phyloP scores from a whole-genome alignment of 768 basidiomycete species.

The Solioccasus polychromus region DNA sequence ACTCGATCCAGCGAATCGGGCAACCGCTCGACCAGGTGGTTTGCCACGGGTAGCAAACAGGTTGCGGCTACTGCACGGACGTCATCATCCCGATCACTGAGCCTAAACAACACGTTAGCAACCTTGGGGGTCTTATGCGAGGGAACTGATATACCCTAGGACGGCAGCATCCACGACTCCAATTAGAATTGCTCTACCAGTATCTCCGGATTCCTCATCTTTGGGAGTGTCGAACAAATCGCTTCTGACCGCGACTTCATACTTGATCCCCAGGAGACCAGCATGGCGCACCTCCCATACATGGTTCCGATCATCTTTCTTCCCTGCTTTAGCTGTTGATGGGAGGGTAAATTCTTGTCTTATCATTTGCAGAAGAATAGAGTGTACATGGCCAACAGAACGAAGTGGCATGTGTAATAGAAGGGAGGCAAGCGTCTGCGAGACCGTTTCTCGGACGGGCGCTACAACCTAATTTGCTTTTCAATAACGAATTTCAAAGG shows the following conservation, averaged over 20 bases:
- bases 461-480: constrained; percentile 67
- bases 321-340: constrained; percentile 30
- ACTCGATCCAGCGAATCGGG: constrained; percentile 70
- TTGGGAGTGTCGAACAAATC: constrained; percentile 61
- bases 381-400: constrained; percentile 77
- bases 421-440: constrained; percentile 88
- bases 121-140: not conserved
- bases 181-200: constrained; percentile 58
- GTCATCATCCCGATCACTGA: constrained; percentile 91
- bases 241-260: constrained; percentile 91
- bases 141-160: constrained; percentile 57
- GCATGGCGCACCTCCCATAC: constrained; percentile 98
- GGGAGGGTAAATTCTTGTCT: constrained; percentile 72
- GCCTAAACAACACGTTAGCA: constrained; percentile 42
- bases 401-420: constrained; percentile 84
- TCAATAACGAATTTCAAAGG: constrained; percentile 1
- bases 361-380: constrained; percentile 89
- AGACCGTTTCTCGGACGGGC: constrained; percentile 94
- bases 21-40: constrained; percentile 72
- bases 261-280: constrained; percentile 95
- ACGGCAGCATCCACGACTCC: constrained; percentile 90
- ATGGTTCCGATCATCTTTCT: constrained; percentile 47
- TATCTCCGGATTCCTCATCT: constrained; percentile 35
- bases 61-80: constrained; percentile 94
- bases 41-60: constrained; percentile 85